A percentile compares a stretch with the other conserved stretches of the same genome.
Conservation (phyloP, 75 land plant species). For the Picea sitchensis region DNA sequence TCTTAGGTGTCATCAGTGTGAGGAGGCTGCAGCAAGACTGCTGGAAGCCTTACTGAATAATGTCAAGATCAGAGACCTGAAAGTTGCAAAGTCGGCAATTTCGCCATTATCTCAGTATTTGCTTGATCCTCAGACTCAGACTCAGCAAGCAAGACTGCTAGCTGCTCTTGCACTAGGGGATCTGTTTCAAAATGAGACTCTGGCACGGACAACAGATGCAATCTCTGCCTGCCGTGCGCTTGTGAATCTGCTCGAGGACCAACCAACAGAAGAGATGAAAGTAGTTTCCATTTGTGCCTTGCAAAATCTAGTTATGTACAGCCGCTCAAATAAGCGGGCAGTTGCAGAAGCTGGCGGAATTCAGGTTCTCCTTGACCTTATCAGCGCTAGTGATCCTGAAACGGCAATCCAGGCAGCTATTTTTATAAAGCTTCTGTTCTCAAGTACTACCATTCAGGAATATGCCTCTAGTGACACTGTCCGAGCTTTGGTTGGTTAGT, state of each 20-base stretch:
- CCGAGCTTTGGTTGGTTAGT: conserved; percentile 77
- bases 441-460: conserved; percentile 94
- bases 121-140: conserved; percentile 92
- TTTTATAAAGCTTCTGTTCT: conserved; percentile 82
- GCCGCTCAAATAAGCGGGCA: conserved; percentile 96
- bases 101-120: conserved; percentile 88
- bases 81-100: conserved; percentile 82
- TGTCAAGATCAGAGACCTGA: conserved; percentile 89
- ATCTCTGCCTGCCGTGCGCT: conserved; percentile 93
- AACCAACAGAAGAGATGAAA: conserved; percentile 98
- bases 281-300: conserved; percentile 93
- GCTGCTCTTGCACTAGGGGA: conserved; percentile 94
- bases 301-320: conserved; percentile 94
- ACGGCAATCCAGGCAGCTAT: conserved; percentile 91
- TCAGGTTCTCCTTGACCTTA: conserved; percentile 87
- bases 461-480: conserved; percentile 97
- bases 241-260: conserved; percentile 94
- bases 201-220: conserved; percentile 84
- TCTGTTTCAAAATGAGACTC: conserved; percentile 89
- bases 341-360: conserved; percentile 99
- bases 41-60: conserved; percentile 88
- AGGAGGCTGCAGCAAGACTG: conserved; percentile 90
- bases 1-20: conserved; percentile 90
- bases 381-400: conserved; percentile 78
- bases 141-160: conserved; percentile 84